phyloP scores from a whole-genome alignment of 352 stramenopile species.

The Blastocystis sp. region DNA sequence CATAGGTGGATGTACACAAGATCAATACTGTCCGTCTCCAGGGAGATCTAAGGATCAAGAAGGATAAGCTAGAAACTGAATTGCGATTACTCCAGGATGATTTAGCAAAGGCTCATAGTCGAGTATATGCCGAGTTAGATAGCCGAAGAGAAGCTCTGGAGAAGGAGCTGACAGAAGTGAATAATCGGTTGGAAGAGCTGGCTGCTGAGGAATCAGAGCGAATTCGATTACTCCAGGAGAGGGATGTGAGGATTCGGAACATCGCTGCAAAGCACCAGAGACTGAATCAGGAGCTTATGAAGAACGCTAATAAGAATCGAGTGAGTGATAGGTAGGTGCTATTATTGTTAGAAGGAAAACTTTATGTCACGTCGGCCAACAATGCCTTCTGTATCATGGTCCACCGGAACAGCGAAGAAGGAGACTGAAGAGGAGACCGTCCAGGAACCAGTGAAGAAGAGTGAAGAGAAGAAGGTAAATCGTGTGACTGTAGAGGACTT shows the following conservation, averaged over 20 bases:
- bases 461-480: constrained; percentile 41
- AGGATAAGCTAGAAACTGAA: constrained; percentile 52
- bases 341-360: constrained; percentile 59
- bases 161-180: constrained; percentile 55
- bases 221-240: constrained; percentile 31
- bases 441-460: background rate
- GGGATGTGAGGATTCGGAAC: background rate
- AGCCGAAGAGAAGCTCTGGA: background rate
- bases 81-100: constrained; percentile 20
- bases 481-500: background rate
- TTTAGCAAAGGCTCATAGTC: constrained; percentile 3
- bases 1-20: background rate
- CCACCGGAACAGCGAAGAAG: constrained; percentile 15
- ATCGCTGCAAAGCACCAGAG: constrained; percentile 31
- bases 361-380: constrained; percentile 49
- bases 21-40: constrained; percentile 45
- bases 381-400: constrained; percentile 42
- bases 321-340: background rate
- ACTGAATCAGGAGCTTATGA: constrained; percentile 45
- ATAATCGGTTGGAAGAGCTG: constrained; percentile 36
- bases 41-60: constrained; percentile 43
- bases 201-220: constrained; percentile 35
- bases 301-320: constrained; percentile 14
- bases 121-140: constrained; percentile 29
- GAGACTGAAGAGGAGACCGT: background rate